phyloP scores from a whole-genome alignment of 345 rosid species.

The Salix purpurea region DNA sequence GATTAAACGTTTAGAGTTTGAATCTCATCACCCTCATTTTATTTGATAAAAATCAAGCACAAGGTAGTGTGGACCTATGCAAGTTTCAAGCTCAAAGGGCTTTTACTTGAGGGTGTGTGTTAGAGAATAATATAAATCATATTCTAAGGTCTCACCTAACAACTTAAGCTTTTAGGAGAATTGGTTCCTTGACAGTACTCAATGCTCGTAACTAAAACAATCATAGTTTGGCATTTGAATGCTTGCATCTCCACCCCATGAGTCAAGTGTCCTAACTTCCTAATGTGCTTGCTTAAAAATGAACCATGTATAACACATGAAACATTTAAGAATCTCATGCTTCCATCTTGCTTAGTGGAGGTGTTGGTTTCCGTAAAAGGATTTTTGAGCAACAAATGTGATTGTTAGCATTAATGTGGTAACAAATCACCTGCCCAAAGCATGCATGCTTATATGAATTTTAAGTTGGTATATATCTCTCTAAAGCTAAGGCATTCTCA shows the following conservation, averaged over 20 bases:
- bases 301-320: background rate
- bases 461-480: background rate
- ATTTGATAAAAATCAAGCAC: too few relatives aligned
- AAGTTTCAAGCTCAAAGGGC: too few relatives aligned
- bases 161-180: too few relatives aligned
- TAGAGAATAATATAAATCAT: too few relatives aligned
- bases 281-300: background rate
- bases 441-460: background rate
- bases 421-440: background rate
- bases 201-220: background rate
- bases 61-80: too few relatives aligned
- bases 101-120: too few relatives aligned
- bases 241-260: background rate
- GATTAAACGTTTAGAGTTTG: too few relatives aligned
- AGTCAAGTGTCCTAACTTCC: background rate
- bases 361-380: background rate
- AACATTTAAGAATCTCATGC: background rate
- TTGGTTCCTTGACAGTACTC: too few relatives aligned
- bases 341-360: background rate
- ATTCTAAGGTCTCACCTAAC: too few relatives aligned
- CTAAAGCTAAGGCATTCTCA: too few relatives aligned
- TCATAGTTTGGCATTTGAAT: background rate
- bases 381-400: background rate
- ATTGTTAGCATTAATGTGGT: background rate
- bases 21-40: too few relatives aligned